Evolutionary conservation across 805 yeast genomes (phyloP), one percentile per base, ranked within the genome.

Genomic region (Metschnikowia henanensis): DNA sequence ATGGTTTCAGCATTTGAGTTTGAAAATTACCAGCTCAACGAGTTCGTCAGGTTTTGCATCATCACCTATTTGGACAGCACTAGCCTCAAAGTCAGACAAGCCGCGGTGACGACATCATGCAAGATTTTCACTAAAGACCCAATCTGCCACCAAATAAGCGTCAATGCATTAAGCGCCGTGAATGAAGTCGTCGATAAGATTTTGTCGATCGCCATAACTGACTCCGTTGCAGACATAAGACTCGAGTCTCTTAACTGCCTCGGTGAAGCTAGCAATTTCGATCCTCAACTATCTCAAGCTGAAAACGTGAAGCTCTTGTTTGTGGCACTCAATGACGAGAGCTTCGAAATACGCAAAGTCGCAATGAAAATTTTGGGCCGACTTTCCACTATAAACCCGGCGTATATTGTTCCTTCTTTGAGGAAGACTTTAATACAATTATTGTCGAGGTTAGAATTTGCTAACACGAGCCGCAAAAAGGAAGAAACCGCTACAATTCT

Each of bases 261-360:
- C 30, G 68, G 64, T 8, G 58, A 63, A 25, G 87, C 87, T 29
- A 77, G 82, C 2, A 76, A 76, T 45, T 87, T 92, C 60, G 97
- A 94, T 57, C 87, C 96, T 0, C 98, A 94, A 57, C 65, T 94
- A 25, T 88, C 97, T 0, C 98, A 94, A 61, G 95, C 97, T 0
- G 95, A 87, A 47, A 91, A 90, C 61, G 92, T 91, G 25, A 75
- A 88, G 42, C 65, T 91, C 12, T 70, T 94, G 18, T 88, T 92
- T 56, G 87, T 91, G 72, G 92, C 97, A 0, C 68, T 92, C 44
- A 87, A 94, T 59, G 99, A 94, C 65, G 98, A 92, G 62, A 79
- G 78, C 2, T 94, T 94, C 59, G 81, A 80, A 9, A 85, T 94
- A 9, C 77, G 96, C 43, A 81, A 86, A 55, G 85, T 81, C 13